Evolutionary conservation across 1,284 basidiomycete genomes (phyloP).

Genomic region (Ceratobasidium sp.): DNA sequence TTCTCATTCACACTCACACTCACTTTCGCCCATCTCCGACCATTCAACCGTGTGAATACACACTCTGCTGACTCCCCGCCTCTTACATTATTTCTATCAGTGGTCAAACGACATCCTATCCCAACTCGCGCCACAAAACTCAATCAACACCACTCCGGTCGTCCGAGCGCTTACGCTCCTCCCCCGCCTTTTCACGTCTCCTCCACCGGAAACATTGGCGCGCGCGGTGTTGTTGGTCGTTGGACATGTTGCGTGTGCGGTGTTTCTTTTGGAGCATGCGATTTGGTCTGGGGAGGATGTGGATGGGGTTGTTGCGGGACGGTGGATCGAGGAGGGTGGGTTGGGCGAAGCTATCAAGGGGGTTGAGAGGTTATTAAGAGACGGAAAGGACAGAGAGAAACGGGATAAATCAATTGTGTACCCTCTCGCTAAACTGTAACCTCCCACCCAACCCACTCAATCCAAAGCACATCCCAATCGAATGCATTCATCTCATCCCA

Average conservation of each 20-base stretch:
- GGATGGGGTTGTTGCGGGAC: constrained; percentile 12
- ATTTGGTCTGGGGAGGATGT: constrained; percentile 64
- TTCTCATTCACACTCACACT: too few relatives aligned
- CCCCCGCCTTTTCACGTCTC: constrained; percentile 56
- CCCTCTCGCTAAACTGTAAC: constrained; percentile 11
- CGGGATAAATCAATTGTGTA: constrained; percentile 27
- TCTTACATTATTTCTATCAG: constrained; percentile 56
- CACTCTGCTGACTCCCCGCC: not conserved
- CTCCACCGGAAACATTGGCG: constrained; percentile 59
- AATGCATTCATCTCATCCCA: too few relatives aligned
- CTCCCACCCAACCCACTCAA: too few relatives aligned
- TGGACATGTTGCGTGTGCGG: constrained; percentile 65
- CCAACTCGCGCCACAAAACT: too few relatives aligned
- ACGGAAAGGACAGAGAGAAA: not conserved
- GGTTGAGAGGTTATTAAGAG: not conserved
- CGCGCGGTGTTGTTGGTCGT: constrained; percentile 71
- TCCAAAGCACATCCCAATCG: too few relatives aligned
- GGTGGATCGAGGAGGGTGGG: constrained; percentile 33
- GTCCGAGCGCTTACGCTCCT: constrained; percentile 15
- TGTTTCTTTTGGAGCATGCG: constrained; percentile 75
- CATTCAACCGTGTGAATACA: not conserved
- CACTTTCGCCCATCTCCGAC: too few relatives aligned
- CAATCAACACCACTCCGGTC: not conserved
- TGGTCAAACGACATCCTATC: constrained; percentile 67
- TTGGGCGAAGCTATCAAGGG: not conserved